phyloP scores from a whole-genome alignment of 495 filamentous ascomycete species.

The Mytilinidion resinicola region DNA sequence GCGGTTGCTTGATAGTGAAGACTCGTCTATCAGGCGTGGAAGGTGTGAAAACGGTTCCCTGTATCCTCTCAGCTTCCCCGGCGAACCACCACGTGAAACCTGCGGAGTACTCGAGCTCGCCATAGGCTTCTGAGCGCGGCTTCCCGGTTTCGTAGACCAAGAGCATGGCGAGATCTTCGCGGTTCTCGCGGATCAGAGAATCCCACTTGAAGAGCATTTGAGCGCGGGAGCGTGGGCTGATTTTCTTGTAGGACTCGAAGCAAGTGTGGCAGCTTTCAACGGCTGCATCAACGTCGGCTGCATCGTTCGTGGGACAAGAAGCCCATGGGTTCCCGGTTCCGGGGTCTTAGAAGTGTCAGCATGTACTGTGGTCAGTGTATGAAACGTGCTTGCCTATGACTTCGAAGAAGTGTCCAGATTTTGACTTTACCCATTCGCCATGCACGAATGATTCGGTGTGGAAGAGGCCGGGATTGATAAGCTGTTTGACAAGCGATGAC shows the following conservation, averaged over 20 bases:
- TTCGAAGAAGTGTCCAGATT: constrained; percentile 59
- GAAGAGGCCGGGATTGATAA: constrained; percentile 54
- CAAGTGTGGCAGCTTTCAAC: constrained; percentile 54
- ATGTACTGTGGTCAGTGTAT: not conserved
- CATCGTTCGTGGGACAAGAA: constrained; percentile 53
- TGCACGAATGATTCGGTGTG: constrained; percentile 53
- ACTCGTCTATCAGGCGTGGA: constrained; percentile 54
- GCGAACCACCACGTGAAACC: constrained; percentile 49
- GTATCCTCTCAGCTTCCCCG: constrained; percentile 62
- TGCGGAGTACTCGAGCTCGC: constrained; percentile 44
- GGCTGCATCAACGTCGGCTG: constrained; percentile 55
- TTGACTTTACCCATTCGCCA: constrained; percentile 57
- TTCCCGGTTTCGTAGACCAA: constrained; percentile 47
- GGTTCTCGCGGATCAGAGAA: constrained; percentile 35
- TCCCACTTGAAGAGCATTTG: constrained; percentile 53
- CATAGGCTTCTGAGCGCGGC: constrained; percentile 40
- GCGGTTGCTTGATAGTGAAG: constrained; percentile 65
- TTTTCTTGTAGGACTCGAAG: constrained; percentile 56
- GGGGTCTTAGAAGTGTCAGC: constrained; percentile 43
- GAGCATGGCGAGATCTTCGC: constrained; percentile 43
- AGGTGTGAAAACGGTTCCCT: constrained; percentile 52
- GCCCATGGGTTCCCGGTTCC: constrained; percentile 60
- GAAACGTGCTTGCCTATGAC: constrained; percentile 48
- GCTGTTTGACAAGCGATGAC: constrained; percentile 30
- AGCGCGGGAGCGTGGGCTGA: constrained; percentile 55